Evolutionary conservation across 768 basidiomycete species (phyloP).

Genomic region (Galerina sulciceps): DNA sequence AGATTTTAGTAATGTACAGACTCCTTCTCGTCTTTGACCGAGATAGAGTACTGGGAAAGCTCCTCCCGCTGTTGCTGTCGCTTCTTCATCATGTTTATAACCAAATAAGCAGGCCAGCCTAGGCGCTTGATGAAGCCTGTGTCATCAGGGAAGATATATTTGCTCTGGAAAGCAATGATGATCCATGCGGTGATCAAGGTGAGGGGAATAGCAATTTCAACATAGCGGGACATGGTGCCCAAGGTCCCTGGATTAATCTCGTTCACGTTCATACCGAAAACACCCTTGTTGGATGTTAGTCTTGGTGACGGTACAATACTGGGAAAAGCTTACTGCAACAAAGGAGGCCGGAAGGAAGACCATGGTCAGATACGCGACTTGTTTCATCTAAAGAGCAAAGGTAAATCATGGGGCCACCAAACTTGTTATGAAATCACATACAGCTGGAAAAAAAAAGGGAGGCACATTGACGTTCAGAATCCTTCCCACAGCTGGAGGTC

Average conservation of each 20-base stretch:
- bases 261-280: slow-evolving; percentile 64
- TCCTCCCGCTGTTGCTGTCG: neutral
- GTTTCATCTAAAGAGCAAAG: slow-evolving; percentile 44
- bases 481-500: neutral
- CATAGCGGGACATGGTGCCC: slow-evolving; percentile 46
- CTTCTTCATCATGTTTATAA: slow-evolving; percentile 7
- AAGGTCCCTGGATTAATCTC: slow-evolving; percentile 41
- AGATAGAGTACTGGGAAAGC: neutral
- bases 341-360: slow-evolving; percentile 64
- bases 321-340: slow-evolving; percentile 40
- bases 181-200: slow-evolving; percentile 55
- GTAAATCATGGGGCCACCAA: neutral
- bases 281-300: slow-evolving; percentile 34
- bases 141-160: slow-evolving; percentile 31
- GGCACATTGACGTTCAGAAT: neutral
- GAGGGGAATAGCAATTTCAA: slow-evolving; percentile 45
- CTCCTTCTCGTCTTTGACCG: neutral
- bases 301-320: neutral
- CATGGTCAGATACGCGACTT: slow-evolving; percentile 68
- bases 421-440: slow-evolving; percentile 12
- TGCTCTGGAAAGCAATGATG: slow-evolving; percentile 55
- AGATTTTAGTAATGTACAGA: neutral
- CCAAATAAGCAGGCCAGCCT: slow-evolving; percentile 25
- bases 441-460: slow-evolving; percentile 15
- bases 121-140: slow-evolving; percentile 23